phyloP scores from a whole-genome alignment of 192 early-diverging fungal species.

The Coemansia sp. region DNA sequence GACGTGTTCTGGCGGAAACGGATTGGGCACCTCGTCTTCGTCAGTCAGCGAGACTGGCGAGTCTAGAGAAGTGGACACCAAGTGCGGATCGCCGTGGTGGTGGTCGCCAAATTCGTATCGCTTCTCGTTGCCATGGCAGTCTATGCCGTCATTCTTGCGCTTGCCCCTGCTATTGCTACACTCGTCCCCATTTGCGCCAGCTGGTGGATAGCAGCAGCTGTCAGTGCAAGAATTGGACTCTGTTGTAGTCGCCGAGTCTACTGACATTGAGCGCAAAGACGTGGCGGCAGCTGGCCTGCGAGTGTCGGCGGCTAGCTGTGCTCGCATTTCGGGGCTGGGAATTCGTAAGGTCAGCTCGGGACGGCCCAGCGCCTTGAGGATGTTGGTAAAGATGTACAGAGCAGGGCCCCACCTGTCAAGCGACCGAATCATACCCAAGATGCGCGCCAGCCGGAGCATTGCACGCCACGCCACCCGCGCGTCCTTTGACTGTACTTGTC shows the following conservation, averaged over 20 bases:
- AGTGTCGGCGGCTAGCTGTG: constrained; percentile 27
- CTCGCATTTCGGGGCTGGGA: constrained; percentile 41
- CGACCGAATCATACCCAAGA: constrained; percentile 49
- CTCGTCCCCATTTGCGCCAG: background rate
- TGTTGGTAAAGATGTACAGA: constrained; percentile 52
- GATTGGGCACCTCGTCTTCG: constrained; percentile 49
- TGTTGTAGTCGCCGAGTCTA: constrained; percentile 28
- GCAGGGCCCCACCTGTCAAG: constrained; percentile 52
- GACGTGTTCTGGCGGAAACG: constrained; percentile 51
- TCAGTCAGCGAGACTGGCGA: constrained; percentile 27
- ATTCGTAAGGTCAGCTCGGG: constrained; percentile 36
- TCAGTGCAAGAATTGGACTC: constrained; percentile 19
- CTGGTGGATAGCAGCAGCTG: constrained; percentile 12
- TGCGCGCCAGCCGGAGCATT: constrained; percentile 49
- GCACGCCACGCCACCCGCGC: constrained; percentile 39
- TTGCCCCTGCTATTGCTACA: constrained; percentile 14
- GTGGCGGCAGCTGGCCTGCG: constrained; percentile 14
- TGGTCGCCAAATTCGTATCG: constrained; percentile 50
- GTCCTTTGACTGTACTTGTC: constrained; percentile 43
- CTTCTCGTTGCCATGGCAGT: constrained; percentile 47
- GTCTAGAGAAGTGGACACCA: constrained; percentile 16
- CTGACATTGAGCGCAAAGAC: constrained; percentile 16
- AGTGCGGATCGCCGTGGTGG: constrained; percentile 44
- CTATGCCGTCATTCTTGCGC: constrained; percentile 28
- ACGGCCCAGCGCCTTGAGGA: constrained; percentile 51